Evolutionary conservation across 139 green algal genomes (phyloP).

Genomic region (Closterium sp.): DNA sequence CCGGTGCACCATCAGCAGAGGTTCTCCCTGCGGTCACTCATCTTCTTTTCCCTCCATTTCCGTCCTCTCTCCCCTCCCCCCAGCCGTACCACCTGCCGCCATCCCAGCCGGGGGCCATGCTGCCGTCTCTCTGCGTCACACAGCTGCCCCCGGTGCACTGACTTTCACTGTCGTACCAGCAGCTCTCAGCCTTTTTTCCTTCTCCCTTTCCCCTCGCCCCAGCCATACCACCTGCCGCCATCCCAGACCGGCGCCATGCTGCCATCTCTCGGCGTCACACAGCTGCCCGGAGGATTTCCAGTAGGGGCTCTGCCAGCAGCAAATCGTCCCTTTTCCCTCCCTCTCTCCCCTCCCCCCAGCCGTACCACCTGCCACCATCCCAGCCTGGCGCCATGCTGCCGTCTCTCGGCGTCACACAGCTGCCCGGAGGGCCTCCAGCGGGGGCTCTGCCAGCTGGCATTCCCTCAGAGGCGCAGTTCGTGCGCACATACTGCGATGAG

Average conservation of each 20-base stretch:
- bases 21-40: background rate
- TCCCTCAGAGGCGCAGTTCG: slow-evolving; percentile 72
- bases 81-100: slow-evolving; percentile 74
- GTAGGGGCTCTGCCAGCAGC: no score
- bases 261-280: no score
- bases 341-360: background rate
- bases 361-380: slow-evolving; percentile 72
- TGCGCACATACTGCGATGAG: slow-evolving; percentile 69
- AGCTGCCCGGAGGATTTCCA: no score
- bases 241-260: no score
- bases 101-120: background rate
- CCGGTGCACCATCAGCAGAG: no score
- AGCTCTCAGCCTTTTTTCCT: no score
- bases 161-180: no score
- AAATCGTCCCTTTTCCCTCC: no score
- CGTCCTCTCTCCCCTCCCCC: background rate
- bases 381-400: background rate
- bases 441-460: slow-evolving; percentile 63
- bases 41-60: background rate
- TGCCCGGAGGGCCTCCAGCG: background rate
- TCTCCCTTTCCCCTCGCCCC: background rate
- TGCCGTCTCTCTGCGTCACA: background rate
- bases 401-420: background rate
- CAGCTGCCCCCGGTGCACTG: background rate
- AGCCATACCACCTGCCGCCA: slow-evolving; percentile 70